Evolutionary conservation across 306 rosid species (phyloP).

Genomic region (Senna siamea): DNA sequence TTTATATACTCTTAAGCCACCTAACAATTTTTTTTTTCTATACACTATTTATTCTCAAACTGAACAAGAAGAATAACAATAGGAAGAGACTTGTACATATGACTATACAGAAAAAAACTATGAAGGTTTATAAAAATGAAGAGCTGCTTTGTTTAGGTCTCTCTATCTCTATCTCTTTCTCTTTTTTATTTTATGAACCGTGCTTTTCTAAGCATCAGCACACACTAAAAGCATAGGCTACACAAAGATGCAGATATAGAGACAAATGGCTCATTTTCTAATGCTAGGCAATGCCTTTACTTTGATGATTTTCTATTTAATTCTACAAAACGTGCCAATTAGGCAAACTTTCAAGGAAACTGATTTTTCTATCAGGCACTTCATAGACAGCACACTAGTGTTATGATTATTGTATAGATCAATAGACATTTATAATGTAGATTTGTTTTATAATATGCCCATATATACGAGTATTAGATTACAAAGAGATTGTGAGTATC

Average conservation of each 20-base stretch:
- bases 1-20: neutral
- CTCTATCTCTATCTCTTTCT: neutral
- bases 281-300: neutral
- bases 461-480: neutral
- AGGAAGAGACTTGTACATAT: neutral
- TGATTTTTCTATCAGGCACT: constrained; percentile 20
- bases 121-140: too few relatives aligned
- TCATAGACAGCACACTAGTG: neutral
- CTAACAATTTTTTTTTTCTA: neutral
- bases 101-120: neutral
- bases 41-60: neutral
- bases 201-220: neutral
- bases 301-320: neutral
- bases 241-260: neutral
- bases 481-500: constrained; percentile 6
- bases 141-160: too few relatives aligned
- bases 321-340: neutral
- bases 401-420: neutral
- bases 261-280: constrained; percentile 1
- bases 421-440: constrained; percentile 1
- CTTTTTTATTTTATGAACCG: neutral
- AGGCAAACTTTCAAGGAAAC: neutral
- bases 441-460: constrained; percentile 1
- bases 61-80: neutral
- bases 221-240: neutral